Evolutionary conservation across 306 rosid species (phyloP).

Genomic region (Hylodesmum podocarpum): DNA sequence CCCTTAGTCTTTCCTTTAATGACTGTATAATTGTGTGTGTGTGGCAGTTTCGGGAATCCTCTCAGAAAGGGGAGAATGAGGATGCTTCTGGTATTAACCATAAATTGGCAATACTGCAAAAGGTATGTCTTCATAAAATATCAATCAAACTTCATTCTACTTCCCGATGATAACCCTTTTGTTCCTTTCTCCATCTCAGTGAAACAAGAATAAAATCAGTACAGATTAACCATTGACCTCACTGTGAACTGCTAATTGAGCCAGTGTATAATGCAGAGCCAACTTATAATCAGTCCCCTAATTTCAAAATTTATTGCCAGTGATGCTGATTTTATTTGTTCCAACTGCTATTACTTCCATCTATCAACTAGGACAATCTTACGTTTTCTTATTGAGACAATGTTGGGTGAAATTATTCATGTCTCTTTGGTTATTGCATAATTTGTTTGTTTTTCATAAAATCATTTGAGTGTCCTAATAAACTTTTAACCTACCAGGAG

Average conservation of each 20-base stretch:
- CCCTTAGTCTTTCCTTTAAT: constrained; percentile 21
- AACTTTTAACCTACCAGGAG: constrained; percentile 48
- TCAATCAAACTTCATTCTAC: neutral
- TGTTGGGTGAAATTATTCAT: neutral
- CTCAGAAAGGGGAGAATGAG: constrained; percentile 31
- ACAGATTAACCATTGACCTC: neutral
- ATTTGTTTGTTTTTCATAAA: neutral
- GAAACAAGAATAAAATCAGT: neutral
- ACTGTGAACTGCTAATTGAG: constrained; percentile 6
- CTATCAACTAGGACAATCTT: neutral
- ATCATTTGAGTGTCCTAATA: constrained; percentile 22
- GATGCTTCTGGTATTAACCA: constrained; percentile 44
- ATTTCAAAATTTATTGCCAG: neutral
- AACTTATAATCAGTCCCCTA: neutral
- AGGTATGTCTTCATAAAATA: constrained; percentile 44
- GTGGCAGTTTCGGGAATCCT: constrained; percentile 52
- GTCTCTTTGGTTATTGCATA: constrained; percentile 1
- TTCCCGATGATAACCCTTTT: neutral
- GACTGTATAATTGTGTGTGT: constrained; percentile 8
- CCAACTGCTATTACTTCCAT: neutral
- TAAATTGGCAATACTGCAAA: constrained; percentile 50
- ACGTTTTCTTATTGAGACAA: neutral
- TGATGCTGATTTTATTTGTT: neutral
- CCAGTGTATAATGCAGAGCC: neutral
- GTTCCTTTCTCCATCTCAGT: neutral